Evolutionary conservation across 305 asterid genomes (phyloP), one percentile per base, ranked within the genome.

Genomic region (Fraxinus velutina): DNA sequence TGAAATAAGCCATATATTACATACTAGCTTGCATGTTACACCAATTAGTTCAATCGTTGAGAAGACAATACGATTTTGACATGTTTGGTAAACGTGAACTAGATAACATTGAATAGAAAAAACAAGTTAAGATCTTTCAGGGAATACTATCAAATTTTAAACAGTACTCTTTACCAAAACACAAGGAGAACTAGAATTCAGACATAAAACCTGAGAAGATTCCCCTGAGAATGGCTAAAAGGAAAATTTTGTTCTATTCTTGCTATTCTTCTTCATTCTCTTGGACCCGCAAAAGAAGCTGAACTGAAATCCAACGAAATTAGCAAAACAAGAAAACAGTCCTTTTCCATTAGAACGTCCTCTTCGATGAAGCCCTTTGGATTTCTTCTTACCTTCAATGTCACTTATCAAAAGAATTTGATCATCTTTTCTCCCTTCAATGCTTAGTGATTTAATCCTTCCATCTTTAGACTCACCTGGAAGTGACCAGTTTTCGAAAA

Each of bases 211-310:
- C 80, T 81, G 81, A 64, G 87, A 13, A 86, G 21, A 62, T 57
- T 85, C 34, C 84, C 88, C 22, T 85, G 86, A 1, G 86, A 47
- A 79, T 66, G 71, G 70, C 21, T 47, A 81, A 77, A 79, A n/a
- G 81, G 89, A 79, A 83, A 74, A 32, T 87, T 84, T 10, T 85
- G 85, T 37, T 82, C 21, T 76, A 13, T 55, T 76, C 66, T 74
- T 77, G 30, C 70, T 72, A 33, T 33, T 85, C 78, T 36, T 81
- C 47, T 76, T 73, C 80, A 80, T 84, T 71, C 78, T 84, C 75
- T 81, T 85, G 0, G 92, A 87, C 32, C 94, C 97, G n/a, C 94
- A 93, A 0, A 87, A 75, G 68, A 93, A 77, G 37, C 90, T 89
- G 85, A 87, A 90, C 74, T 89, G 85, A 12, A 91, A 83, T 32